Base-by-base conservation (phyloP, 495 filamentous ascomycete species). In the Hapsidospora chrysogenum region DNA sequence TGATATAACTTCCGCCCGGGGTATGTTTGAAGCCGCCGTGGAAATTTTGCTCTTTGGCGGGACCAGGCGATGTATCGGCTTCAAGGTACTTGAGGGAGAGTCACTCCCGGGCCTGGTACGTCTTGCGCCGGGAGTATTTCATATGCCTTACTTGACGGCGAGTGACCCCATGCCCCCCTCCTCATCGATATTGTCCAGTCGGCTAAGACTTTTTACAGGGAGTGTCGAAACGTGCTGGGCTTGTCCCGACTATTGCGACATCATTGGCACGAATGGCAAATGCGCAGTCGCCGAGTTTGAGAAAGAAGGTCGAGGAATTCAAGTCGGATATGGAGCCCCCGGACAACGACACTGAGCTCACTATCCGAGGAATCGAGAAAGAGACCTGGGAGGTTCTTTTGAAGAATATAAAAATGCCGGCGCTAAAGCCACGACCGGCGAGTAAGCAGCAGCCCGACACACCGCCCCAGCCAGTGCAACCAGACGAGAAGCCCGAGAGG, bases 221-320 rank as follows among this genome's bases (percentile, higher is more conserved):
- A 4, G 8, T 36, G 9, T 26, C n/a, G 15, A 22, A 18, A 10
- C 33, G 33, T 2, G 33, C 33, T 9, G 6, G 13, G 14, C 21
- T 27, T 16, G 9, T 36, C 6, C 23, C 33, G 0, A 27, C 15
- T 8, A 36, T 36, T 11, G 23, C 21, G n/a, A 36, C 33, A 9
- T 36, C 22, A 9, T 9, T 36, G 18, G 33, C 33, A 17, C 20
- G 33, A 17, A 36, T 36, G 33, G 25, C 22, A 15, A 36, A 14
- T 20, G 33, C 33, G 10, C 20, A 36, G 17, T 36, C 33, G 13
- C 33, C 33, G 6, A 27, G 20, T 10, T 22, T 36, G n/a, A 21
- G 33, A 15, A 13, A 28, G 6, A 36, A 36, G 33, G 23, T n/a
- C n/a, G 31, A 11, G 9, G 3, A 4, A 22, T 22, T 33, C 0